These are phyloP conservation scores for Sesbania bispinosa DNA, from an alignment of 306 rosid species.

Conservation along the genomic window DNA sequence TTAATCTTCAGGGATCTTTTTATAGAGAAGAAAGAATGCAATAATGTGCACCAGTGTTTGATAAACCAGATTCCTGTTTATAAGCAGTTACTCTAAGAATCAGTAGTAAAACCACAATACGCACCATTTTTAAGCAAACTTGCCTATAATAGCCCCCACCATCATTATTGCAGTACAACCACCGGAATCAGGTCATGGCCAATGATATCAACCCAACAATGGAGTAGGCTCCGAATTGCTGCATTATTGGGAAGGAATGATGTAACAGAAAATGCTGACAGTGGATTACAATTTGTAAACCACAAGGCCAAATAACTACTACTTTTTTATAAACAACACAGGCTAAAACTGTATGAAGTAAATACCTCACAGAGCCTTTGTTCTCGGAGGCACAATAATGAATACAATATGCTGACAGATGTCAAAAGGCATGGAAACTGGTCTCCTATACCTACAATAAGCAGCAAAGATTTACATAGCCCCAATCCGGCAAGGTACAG, in stretches of 20 bases:
- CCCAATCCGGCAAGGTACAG: constrained; percentile 37
- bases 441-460: constrained; percentile 33
- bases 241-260: background rate
- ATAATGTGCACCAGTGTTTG: background rate
- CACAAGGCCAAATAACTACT: constrained; percentile 33
- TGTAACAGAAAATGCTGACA: background rate
- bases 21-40: background rate
- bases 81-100: background rate
- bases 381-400: constrained; percentile 62
- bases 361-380: constrained; percentile 59
- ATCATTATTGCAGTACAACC: constrained; percentile 21
- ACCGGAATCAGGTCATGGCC: background rate
- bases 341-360: constrained; percentile 36
- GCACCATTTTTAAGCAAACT: background rate
- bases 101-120: no score
- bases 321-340: constrained; percentile 37
- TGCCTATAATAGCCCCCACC: constrained; percentile 11
- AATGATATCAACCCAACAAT: constrained; percentile 9
- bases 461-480: constrained; percentile 64
- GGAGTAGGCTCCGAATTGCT: background rate
- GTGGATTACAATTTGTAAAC: constrained; percentile 17
- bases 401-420: constrained; percentile 50
- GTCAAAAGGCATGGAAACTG: constrained; percentile 33
- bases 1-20: background rate
- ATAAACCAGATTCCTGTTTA: background rate